These are phyloP conservation scores for Fraxinus albicans DNA, from an alignment of 305 asterid genomes.

Conservation along the genomic window DNA sequence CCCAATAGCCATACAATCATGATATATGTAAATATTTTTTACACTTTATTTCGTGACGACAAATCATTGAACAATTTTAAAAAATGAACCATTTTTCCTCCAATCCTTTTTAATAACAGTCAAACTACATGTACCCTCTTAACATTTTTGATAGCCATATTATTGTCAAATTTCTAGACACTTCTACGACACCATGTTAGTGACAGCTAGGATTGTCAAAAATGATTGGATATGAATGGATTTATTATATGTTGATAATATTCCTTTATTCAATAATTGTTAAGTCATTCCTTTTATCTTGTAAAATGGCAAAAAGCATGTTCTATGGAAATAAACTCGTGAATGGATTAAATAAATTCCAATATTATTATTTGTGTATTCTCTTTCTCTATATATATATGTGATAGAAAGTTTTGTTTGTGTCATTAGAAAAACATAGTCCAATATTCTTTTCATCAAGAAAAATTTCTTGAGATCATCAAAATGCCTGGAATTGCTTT, in stretches of 20 bases:
- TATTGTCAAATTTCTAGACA: not conserved
- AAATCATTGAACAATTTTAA: too few species aligned
- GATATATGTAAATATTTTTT: too few species aligned
- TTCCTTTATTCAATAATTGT: not conserved
- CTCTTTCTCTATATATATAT: constrained; percentile 39
- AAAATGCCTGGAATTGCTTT: constrained; percentile 68
- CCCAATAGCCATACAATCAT: too few species aligned
- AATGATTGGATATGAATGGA: not conserved
- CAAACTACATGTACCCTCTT: too few species aligned
- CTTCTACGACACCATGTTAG: not conserved
- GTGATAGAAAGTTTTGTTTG: constrained; percentile 18
- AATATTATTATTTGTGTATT: not conserved
- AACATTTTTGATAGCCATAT: not conserved
- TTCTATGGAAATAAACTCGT: not conserved
- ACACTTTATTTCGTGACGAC: too few species aligned
- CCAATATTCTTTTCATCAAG: not conserved
- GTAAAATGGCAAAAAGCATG: constrained; percentile 36
- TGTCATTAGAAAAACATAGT: constrained; percentile 17
- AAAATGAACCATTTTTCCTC: too few species aligned
- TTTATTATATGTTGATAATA: not conserved
- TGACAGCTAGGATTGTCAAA: not conserved
- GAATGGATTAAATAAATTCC: not conserved
- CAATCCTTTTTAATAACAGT: too few species aligned
- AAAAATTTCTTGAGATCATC: not conserved
- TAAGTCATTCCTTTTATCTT: constrained; percentile 8